Percentiles rank a stretch among this genome's conserved stretches.
Conservation (phyloP, 139 green algal species). For the Picocystis salinarum region DNA sequence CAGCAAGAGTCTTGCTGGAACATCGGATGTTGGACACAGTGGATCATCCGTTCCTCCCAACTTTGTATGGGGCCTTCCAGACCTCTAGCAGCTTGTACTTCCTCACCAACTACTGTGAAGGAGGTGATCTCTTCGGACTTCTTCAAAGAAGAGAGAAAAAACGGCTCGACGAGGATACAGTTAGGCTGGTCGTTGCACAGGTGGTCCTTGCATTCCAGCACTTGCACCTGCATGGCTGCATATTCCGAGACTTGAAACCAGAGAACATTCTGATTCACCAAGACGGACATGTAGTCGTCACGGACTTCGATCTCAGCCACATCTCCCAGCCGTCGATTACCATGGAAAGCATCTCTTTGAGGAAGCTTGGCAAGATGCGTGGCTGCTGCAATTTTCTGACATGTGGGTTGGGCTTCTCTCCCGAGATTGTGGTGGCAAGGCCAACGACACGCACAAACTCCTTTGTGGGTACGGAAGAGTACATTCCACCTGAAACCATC, state of each 20-base stretch:
- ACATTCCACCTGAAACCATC: constrained; percentile 68
- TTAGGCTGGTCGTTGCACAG: constrained; percentile 79
- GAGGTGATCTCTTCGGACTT: constrained; percentile 58
- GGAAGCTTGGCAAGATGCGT: background rate
- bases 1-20: constrained; percentile 74
- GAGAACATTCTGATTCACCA: constrained; percentile 92
- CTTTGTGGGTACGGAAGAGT: constrained; percentile 74
- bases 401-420: background rate
- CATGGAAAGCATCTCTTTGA: constrained; percentile 9
- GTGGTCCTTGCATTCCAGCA: constrained; percentile 94
- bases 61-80: constrained; percentile 79
- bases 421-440: constrained; percentile 44
- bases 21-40: constrained; percentile 55
- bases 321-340: constrained; percentile 28
- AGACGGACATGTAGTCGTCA: constrained; percentile 80
- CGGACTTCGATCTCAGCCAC: constrained; percentile 91
- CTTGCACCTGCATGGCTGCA: constrained; percentile 52
- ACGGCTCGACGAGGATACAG: constrained; percentile 48
- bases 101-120: constrained; percentile 45
- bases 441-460: constrained; percentile 72
- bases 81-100: constrained; percentile 78
- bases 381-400: background rate
- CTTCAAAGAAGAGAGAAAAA: constrained; percentile 30
- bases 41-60: constrained; percentile 92
- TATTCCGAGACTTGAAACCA: constrained; percentile 88